Conservation (phyloP, 495 filamentous ascomycete species). For the Aspergillus hancockii region DNA sequence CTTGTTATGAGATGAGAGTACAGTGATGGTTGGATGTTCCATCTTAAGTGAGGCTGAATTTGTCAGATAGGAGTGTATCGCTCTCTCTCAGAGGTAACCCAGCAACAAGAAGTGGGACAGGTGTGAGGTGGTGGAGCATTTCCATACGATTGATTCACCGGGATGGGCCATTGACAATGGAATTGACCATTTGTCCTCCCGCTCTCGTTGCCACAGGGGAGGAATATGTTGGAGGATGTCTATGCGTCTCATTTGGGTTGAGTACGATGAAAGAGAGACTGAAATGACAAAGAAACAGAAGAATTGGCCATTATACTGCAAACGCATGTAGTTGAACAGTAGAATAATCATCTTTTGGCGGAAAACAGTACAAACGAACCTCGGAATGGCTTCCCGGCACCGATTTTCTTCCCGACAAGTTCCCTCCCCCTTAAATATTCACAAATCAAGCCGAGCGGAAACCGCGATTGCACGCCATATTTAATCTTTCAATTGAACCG, state of each 20-base stretch:
- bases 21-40: background rate
- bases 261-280: background rate
- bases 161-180: constrained; percentile 5
- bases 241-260: background rate
- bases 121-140: constrained; percentile 4
- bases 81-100: background rate
- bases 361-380: constrained; percentile 1
- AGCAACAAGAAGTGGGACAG: background rate
- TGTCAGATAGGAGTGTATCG: background rate
- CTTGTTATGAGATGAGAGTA: background rate
- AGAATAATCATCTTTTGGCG: constrained; percentile 2
- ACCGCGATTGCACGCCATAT: background rate
- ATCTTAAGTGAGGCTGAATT: background rate
- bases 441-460: background rate
- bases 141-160: constrained; percentile 11
- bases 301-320: background rate
- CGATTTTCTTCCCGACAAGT: constrained; percentile 9
- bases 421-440: constrained; percentile 3
- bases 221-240: background rate
- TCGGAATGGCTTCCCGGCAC: constrained; percentile 12
- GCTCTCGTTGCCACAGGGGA: background rate
- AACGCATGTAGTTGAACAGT: background rate
- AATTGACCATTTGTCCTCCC: background rate
- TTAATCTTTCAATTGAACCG: constrained; percentile 2
- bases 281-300: background rate